Conservation (phyloP, 1,139 yeast genomes). For the Debaryomyces psychrophilus region DNA sequence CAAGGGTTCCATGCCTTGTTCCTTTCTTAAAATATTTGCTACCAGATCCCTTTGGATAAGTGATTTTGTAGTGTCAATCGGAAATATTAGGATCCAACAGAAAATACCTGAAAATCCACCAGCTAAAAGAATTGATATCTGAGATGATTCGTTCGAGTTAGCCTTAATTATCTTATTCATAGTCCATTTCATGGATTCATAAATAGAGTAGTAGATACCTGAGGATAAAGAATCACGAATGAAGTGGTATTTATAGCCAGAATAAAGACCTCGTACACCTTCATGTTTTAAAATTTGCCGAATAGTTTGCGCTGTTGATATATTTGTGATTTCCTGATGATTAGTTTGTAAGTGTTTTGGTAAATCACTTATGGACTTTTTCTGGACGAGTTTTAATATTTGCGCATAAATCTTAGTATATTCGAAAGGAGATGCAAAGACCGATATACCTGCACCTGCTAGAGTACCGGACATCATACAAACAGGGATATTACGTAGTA, state of each 20-base stretch:
- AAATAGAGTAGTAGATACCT: slow-evolving; percentile 72
- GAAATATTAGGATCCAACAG: slow-evolving; percentile 76
- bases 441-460: slow-evolving; percentile 67
- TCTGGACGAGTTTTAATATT: slow-evolving; percentile 54
- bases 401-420: slow-evolving; percentile 83
- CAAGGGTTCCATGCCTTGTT: slow-evolving; percentile 45
- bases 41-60: slow-evolving; percentile 75
- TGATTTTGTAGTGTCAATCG: slow-evolving; percentile 79
- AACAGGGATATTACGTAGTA: slow-evolving; percentile 62
- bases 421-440: slow-evolving; percentile 84
- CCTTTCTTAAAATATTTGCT: slow-evolving; percentile 58
- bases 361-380: slow-evolving; percentile 20
- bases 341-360: slow-evolving; percentile 19
- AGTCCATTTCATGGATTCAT: slow-evolving; percentile 67
- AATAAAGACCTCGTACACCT: slow-evolving; percentile 67
- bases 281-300: slow-evolving; percentile 58
- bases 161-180: slow-evolving; percentile 38
- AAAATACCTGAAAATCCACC: slow-evolving; percentile 82
- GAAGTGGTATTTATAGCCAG: slow-evolving; percentile 72
- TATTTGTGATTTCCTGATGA: slow-evolving; percentile 15
- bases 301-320: slow-evolving; percentile 39
- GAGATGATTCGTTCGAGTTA: slow-evolving; percentile 33
- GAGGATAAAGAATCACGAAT: slow-evolving; percentile 71
- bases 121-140: slow-evolving; percentile 51
- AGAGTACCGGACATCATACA: slow-evolving; percentile 66